A percentile compares a stretch with the other conserved stretches of the same genome.
phyloP scores from a whole-genome alignment of 139 green algal genomes.

The Micromonas commoda region DNA sequence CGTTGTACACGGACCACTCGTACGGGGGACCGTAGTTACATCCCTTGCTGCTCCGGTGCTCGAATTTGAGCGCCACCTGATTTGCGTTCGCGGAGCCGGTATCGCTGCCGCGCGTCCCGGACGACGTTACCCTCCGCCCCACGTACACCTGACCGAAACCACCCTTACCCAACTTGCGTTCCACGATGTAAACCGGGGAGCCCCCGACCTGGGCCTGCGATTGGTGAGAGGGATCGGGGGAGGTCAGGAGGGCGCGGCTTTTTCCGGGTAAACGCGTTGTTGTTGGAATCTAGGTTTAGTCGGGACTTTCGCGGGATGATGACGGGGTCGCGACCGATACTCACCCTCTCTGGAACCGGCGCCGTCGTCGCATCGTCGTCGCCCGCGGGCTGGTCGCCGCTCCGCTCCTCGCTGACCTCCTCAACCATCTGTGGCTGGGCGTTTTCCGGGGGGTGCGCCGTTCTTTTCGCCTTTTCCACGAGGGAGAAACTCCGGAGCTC shows the following conservation, averaged over 20 bases:
- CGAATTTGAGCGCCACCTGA: slow-evolving; percentile 94
- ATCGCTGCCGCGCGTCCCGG: slow-evolving; percentile 8
- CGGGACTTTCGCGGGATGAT: background rate
- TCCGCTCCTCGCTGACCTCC: slow-evolving; percentile 38
- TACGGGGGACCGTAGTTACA: slow-evolving; percentile 97
- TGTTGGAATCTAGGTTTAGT: too few relatives aligned
- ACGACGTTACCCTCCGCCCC: slow-evolving; percentile 22
- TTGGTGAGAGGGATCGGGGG: slow-evolving; percentile 5
- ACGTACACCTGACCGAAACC: slow-evolving; percentile 59
- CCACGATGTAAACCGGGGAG: slow-evolving; percentile 52
- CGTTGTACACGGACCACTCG: slow-evolving; percentile 96
- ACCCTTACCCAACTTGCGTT: slow-evolving; percentile 51
- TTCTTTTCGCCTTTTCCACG: too few relatives aligned
- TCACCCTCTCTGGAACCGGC: slow-evolving; percentile 46
- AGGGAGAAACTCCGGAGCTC: too few relatives aligned
- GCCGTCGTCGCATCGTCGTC: slow-evolving; percentile 47
- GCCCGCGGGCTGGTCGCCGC: slow-evolving; percentile 27
- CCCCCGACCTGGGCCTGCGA: slow-evolving; percentile 50
- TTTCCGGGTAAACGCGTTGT: too few relatives aligned
- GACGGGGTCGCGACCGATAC: background rate
- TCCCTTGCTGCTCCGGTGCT: slow-evolving; percentile 93
- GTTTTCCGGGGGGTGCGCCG: slow-evolving; percentile 11
- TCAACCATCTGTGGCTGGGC: background rate
- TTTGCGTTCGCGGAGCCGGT: background rate
- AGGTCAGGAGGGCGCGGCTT: background rate